Percentiles rank a stretch among this genome's conserved stretches.
Conservation (phyloP, 1,284 basidiomycete genomes). For the Taiwanofungus camphoratus region DNA sequence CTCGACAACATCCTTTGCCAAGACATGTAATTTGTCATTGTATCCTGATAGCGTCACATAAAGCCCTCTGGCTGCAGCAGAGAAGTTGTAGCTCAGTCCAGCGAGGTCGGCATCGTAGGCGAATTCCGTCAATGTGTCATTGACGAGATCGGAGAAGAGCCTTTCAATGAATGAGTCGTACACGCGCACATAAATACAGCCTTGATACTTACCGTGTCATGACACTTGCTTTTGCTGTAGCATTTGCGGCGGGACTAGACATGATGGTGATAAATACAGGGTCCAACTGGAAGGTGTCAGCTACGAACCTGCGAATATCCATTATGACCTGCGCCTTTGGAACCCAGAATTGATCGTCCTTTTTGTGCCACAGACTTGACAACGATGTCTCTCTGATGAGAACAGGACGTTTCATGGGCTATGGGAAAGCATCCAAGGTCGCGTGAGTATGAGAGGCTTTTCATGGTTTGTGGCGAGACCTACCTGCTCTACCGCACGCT, state of each 20-base stretch:
- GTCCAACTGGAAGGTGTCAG: neutral
- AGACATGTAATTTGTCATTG: constrained; percentile 87
- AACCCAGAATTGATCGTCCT: constrained; percentile 93
- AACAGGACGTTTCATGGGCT: constrained; percentile 72
- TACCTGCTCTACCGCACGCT: constrained; percentile 60
- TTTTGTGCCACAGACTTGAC: constrained; percentile 89
- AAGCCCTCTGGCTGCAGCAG: constrained; percentile 64
- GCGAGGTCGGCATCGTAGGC: constrained; percentile 93
- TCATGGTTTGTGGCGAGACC: no score
- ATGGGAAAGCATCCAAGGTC: no score
- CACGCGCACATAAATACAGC: neutral
- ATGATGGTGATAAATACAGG: neutral
- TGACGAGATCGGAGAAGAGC: constrained; percentile 84
- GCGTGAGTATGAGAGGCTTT: no score
- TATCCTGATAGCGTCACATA: constrained; percentile 78
- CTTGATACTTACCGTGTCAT: constrained; percentile 49
- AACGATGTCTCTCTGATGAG: constrained; percentile 70
- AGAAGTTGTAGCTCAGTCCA: constrained; percentile 77
- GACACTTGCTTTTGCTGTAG: constrained; percentile 52
- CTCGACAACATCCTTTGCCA: constrained; percentile 74
- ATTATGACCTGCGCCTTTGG: constrained; percentile 79
- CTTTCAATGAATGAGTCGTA: constrained; percentile 35
- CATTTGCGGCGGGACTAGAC: constrained; percentile 46
- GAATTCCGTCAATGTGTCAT: constrained; percentile 87
- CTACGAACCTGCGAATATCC: constrained; percentile 60